Percentiles rank a stretch among this genome's conserved stretches.
phyloP scores from a whole-genome alignment of 2,329 filamentous ascomycete species.

The Ophiostoma sp. region DNA sequence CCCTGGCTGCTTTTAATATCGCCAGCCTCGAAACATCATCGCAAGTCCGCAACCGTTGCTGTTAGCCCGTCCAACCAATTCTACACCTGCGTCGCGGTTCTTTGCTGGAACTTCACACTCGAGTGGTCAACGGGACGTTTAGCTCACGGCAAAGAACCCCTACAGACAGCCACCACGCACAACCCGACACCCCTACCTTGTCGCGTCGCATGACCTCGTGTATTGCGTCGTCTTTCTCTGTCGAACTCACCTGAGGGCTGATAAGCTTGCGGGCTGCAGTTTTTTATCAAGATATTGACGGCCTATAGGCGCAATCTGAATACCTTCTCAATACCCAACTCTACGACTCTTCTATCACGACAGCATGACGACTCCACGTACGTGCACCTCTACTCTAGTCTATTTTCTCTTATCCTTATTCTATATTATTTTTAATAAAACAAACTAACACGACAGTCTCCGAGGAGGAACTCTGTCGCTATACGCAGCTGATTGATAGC shows the following conservation, averaged over 20 bases:
- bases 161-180: background rate
- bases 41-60: background rate
- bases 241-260: background rate
- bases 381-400: background rate
- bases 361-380: conserved; percentile 7
- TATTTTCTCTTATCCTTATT: background rate
- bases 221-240: background rate
- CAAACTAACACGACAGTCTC: conserved; percentile 39
- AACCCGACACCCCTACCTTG: background rate
- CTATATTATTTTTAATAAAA: too few relatives aligned
- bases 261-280: too few relatives aligned
- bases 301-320: background rate
- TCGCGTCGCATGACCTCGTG: background rate
- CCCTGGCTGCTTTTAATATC: background rate
- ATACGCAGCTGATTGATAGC: conserved; percentile 55
- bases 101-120: background rate
- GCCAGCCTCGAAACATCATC: background rate
- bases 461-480: conserved; percentile 46
- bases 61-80: background rate
- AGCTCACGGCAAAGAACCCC: background rate
- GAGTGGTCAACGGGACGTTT: background rate
- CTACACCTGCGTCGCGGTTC: background rate
- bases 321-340: background rate
- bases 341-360: background rate
- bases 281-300: background rate